A percentile compares a stretch with the other conserved stretches of the same genome.
Conservation (phyloP, 805 yeast species). For the Metschnikowia shivogae region DNA sequence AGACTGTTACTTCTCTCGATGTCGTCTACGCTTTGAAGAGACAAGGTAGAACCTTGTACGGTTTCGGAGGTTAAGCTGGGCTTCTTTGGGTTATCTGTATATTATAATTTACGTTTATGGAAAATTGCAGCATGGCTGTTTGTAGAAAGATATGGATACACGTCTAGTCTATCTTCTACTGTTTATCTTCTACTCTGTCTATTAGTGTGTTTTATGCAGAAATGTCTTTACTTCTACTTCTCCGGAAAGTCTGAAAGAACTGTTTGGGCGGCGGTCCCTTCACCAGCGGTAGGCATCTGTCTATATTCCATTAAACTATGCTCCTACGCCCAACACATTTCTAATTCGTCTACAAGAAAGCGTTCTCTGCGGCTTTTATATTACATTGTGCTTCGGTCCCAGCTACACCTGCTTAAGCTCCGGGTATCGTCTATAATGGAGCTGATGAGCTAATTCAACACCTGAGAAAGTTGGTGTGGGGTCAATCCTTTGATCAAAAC, state of each 20-base stretch:
- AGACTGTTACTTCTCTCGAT: slow-evolving; percentile 98
- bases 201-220: no score
- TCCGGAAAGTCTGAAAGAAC: no score
- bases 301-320: no score
- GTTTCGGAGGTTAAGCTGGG: slow-evolving; percentile 87
- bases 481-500: slow-evolving; percentile 47
- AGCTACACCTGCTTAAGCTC: background rate
- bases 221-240: no score
- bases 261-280: no score
- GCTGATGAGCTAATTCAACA: slow-evolving; percentile 2
- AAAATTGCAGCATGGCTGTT: background rate
- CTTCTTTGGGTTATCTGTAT: slow-evolving; percentile 7
- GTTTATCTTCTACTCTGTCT: no score
- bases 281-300: no score
- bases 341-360: no score
- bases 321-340: no score
- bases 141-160: background rate
- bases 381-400: background rate
- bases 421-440: no score
- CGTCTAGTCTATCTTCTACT: no score
- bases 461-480: slow-evolving; percentile 15
- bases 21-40: slow-evolving; percentile 99
- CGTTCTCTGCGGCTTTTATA: no score
- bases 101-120: slow-evolving; percentile 7
- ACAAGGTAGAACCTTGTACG: slow-evolving; percentile 99